Evolutionary conservation across 164 flowering plant genomes (phyloP).

Genomic region (Tinospora cordifolia): DNA sequence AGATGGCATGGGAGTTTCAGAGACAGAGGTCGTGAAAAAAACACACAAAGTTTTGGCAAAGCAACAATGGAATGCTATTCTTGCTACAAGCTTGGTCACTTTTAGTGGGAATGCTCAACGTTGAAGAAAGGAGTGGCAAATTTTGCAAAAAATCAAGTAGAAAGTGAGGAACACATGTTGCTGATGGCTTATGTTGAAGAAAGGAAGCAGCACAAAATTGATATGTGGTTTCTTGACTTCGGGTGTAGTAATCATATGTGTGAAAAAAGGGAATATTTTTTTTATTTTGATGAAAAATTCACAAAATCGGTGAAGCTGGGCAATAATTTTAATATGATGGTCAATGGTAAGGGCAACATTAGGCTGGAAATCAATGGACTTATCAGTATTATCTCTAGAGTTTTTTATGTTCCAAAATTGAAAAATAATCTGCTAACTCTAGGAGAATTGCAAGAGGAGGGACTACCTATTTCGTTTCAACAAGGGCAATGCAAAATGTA

Average conservation of each 20-base stretch:
- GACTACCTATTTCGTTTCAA: background rate
- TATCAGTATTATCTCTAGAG: background rate
- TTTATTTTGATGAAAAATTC: background rate
- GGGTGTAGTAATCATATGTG: no score
- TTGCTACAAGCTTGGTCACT: constrained; percentile 4
- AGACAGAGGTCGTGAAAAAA: constrained; percentile 7
- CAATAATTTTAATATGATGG: background rate
- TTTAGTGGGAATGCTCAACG: no score
- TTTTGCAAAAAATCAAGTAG: background rate
- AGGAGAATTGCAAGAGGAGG: no score
- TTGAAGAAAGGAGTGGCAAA: no score
- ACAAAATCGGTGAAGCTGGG: constrained; percentile 4
- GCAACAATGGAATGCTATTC: background rate
- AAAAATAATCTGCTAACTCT: no score
- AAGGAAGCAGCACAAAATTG: background rate
- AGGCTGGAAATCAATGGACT: background rate
- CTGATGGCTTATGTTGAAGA: constrained; percentile 6
- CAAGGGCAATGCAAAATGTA: no score
- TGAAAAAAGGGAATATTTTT: background rate
- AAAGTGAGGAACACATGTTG: constrained; percentile 4
- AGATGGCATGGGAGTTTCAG: background rate
- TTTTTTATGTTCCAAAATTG: no score
- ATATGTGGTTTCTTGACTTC: background rate
- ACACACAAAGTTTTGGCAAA: background rate
- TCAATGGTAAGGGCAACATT: constrained; percentile 12